Percentiles rank a stretch among this genome's conserved stretches.
Conservation (phyloP, 2,329 filamentous ascomycete genomes). For the Fusarium anthophilum region DNA sequence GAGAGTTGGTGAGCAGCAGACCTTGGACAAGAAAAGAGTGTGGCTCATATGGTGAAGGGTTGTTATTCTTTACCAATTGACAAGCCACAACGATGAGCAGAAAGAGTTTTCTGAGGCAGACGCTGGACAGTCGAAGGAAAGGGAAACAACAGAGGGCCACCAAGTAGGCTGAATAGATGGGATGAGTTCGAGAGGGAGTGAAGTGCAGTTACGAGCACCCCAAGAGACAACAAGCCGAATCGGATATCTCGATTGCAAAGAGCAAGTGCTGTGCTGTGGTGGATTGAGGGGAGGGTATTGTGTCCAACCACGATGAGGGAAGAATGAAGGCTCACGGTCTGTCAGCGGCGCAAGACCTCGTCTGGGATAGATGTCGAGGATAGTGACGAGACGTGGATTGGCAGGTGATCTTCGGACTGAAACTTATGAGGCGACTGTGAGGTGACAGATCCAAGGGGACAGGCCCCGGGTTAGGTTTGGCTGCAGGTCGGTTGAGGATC, state of each 20-base stretch:
- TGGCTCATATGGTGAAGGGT: constrained; percentile 17
- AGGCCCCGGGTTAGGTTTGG: constrained; percentile 25
- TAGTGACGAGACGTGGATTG: constrained; percentile 21
- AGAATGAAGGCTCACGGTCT: constrained; percentile 21
- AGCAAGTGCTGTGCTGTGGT: constrained; percentile 25
- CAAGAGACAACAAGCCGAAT: constrained; percentile 23
- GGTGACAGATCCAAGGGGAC: constrained; percentile 32
- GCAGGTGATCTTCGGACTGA: constrained; percentile 37
- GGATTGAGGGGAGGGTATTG: constrained; percentile 19
- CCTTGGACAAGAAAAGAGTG: constrained; percentile 10
- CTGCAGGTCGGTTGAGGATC: constrained; percentile 34
- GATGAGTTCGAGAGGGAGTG: constrained; percentile 24
- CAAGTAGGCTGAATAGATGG: constrained; percentile 11
- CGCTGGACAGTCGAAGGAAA: constrained; percentile 4
- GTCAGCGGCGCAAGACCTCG: constrained; percentile 31
- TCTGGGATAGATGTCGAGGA: constrained; percentile 27
- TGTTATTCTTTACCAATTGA: constrained; percentile 20
- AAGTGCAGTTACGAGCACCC: constrained; percentile 30
- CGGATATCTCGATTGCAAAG: constrained; percentile 42
- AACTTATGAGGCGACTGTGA: constrained; percentile 41
- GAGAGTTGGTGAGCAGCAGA: constrained; percentile 13
- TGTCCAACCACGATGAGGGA: constrained; percentile 32
- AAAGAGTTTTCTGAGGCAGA: constrained; percentile 16
- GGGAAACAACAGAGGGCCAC: constrained; percentile 7
- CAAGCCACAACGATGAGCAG: constrained; percentile 28